Conservation (phyloP, 75 land plant genomes). For the Isoetes taiwanensis region DNA sequence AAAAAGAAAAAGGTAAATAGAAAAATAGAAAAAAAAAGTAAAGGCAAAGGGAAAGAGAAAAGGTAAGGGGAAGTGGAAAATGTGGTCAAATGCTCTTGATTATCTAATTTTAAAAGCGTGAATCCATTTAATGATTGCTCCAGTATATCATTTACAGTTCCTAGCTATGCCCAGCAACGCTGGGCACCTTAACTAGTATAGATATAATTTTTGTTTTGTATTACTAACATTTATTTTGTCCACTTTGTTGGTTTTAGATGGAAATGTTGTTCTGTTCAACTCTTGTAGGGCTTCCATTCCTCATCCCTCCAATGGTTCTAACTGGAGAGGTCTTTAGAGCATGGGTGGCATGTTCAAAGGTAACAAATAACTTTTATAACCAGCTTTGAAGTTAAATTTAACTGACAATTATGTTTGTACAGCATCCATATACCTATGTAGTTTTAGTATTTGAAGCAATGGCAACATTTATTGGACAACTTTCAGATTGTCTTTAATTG, state of each 20-base stretch:
- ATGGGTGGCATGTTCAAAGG: constrained; percentile 70
- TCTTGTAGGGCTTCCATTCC: constrained; percentile 65
- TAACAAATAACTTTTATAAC: constrained; percentile 3
- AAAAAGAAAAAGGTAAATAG: no score
- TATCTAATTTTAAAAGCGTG: no score
- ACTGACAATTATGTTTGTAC: constrained; percentile 9
- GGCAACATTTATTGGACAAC: constrained; percentile 86
- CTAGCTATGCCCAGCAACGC: no score
- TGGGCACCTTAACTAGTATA: no score
- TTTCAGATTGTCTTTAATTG: constrained; percentile 84
- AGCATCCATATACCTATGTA: constrained; percentile 74
- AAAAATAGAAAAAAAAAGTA: no score
- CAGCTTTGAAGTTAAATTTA: neutral
- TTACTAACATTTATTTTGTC: no score
- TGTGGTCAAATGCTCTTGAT: no score
- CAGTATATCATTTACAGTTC: no score
- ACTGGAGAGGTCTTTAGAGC: constrained; percentile 87
- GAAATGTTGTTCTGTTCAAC: constrained; percentile 98
- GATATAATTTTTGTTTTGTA: no score
- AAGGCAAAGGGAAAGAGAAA: no score
- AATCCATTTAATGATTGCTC: no score
- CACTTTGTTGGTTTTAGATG: constrained; percentile 39
- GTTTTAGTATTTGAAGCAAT: constrained; percentile 85
- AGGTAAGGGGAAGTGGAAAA: no score
- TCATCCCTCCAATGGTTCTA: constrained; percentile 75